phyloP scores from a whole-genome alignment of 345 rosid species.

The Clausena lansium region DNA sequence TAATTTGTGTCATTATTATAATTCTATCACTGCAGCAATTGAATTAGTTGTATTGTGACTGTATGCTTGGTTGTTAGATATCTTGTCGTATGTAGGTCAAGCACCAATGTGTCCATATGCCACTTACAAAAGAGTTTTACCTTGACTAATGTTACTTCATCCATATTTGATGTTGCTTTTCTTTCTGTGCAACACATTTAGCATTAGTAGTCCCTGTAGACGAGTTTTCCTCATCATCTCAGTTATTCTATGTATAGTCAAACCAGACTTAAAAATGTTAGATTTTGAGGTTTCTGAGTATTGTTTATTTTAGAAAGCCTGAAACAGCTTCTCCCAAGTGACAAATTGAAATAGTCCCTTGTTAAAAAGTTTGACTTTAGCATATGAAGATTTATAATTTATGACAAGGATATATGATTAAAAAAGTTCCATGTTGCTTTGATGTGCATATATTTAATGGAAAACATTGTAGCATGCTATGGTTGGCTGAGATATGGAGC shows the following conservation, averaged over 20 bases:
- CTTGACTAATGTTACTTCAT: background rate
- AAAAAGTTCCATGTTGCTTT: background rate
- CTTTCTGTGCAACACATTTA: background rate
- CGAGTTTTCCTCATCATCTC: background rate
- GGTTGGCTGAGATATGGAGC: background rate
- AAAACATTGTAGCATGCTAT: background rate
- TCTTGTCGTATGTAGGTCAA: background rate
- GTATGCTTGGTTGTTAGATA: background rate
- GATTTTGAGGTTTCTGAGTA: background rate
- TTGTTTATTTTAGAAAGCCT: background rate
- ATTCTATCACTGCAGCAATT: background rate
- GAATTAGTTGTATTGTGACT: background rate
- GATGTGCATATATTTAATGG: background rate
- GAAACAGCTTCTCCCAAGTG: background rate
- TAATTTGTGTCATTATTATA: background rate
- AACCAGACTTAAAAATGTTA: background rate
- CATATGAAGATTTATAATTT: background rate
- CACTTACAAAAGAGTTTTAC: background rate
- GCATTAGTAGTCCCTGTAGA: background rate
- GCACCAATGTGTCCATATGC: background rate
- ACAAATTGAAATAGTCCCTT: background rate
- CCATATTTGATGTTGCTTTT: background rate
- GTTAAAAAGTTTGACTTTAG: background rate
- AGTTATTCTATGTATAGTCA: too few relatives aligned
- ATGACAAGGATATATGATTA: background rate